Evolutionary conservation across 192 early-diverging fungal species (phyloP).

Genomic region (Jimgerdemannia lactiflua): DNA sequence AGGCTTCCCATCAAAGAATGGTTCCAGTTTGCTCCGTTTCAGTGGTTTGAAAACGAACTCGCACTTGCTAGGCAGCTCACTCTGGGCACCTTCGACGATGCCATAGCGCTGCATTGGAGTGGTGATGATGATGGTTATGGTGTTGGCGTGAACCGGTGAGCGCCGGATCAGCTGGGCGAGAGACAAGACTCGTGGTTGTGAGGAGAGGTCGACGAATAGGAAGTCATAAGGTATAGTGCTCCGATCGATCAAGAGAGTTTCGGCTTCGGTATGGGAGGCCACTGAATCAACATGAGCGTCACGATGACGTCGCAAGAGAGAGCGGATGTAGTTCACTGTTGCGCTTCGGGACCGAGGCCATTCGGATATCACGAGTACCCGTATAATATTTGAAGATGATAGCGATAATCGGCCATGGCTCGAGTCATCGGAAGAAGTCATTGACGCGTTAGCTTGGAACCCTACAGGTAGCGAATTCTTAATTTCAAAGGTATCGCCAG

Average conservation of each 20-base stretch:
- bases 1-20: slow-evolving; percentile 36
- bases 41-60: slow-evolving; percentile 58
- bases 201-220: slow-evolving; percentile 42
- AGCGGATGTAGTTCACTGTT: slow-evolving; percentile 33
- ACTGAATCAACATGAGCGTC: neutral
- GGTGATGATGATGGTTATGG: slow-evolving; percentile 43
- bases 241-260: slow-evolving; percentile 22
- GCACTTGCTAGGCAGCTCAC: slow-evolving; percentile 30
- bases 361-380: slow-evolving; percentile 43
- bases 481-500: neutral
- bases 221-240: slow-evolving; percentile 30
- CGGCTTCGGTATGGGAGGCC: slow-evolving; percentile 31
- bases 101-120: slow-evolving; percentile 51
- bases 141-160: slow-evolving; percentile 7
- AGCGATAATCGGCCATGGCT: slow-evolving; percentile 4
- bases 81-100: slow-evolving; percentile 42
- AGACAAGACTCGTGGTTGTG: slow-evolving; percentile 38
- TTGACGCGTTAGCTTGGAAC: neutral
- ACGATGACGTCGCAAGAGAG: slow-evolving; percentile 21
- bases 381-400: neutral
- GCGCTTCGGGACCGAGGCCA: slow-evolving; percentile 36
- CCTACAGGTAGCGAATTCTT: no score
- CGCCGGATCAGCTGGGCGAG: slow-evolving; percentile 21
- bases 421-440: slow-evolving; percentile 9
- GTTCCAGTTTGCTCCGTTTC: slow-evolving; percentile 46